Evolutionary conservation across 2,329 filamentous ascomycete species (phyloP).

Genomic region (Neospermospora avenae): DNA sequence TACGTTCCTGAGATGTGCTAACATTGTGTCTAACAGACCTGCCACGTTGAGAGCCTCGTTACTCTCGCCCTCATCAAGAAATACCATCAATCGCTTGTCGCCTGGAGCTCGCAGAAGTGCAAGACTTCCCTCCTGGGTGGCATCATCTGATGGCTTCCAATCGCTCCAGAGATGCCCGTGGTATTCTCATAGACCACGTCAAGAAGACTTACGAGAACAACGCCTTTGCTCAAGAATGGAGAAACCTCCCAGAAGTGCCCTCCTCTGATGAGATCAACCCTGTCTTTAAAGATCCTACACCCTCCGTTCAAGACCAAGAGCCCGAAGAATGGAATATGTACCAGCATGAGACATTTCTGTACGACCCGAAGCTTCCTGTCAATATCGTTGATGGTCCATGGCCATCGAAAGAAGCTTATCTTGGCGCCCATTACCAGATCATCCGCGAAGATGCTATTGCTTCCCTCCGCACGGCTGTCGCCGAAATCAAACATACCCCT

Average conservation of each 20-base stretch:
- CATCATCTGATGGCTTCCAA: not conserved
- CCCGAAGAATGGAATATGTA: conserved; percentile 28
- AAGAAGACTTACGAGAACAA: conserved; percentile 10
- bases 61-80: not conserved
- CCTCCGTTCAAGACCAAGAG: not conserved
- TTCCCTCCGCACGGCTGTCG: conserved; percentile 65
- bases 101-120: not conserved
- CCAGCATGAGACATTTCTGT: conserved; percentile 16
- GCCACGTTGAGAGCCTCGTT: not conserved
- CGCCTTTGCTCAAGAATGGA: conserved; percentile 33
- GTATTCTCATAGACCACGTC: conserved; percentile 11
- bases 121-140: not conserved
- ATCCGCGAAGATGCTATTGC: conserved; percentile 72
- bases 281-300: not conserved
- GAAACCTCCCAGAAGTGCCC: conserved; percentile 52
- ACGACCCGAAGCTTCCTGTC: conserved; percentile 36
- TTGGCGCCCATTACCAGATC: conserved; percentile 71
- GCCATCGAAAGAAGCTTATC: conserved; percentile 59
- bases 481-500: conserved; percentile 50
- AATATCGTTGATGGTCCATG: conserved; percentile 59
- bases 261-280: conserved; percentile 48
- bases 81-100: not conserved
- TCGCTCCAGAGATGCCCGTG: not conserved
- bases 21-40: not conserved
- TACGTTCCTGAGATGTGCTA: not conserved